phyloP scores from a whole-genome alignment of 805 yeast species.

The Saccharomycopsis sp. region DNA sequence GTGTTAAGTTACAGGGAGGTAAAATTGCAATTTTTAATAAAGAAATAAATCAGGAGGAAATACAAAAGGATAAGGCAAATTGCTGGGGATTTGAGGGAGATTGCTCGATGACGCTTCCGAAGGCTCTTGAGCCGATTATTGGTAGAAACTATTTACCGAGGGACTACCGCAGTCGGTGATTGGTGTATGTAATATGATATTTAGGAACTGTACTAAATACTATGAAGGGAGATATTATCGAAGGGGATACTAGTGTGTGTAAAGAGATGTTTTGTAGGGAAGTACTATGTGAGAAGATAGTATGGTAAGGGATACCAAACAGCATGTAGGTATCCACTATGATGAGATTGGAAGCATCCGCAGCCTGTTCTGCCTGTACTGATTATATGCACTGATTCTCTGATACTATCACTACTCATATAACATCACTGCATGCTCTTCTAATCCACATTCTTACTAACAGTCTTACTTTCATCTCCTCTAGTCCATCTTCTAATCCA shows the following conservation, averaged over 20 bases:
- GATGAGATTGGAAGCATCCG: too few relatives aligned
- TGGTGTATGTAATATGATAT: neutral
- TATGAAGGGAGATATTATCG: neutral
- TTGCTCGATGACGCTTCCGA: slow-evolving; percentile 65
- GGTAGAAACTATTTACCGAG: slow-evolving; percentile 26
- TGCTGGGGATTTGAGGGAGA: slow-evolving; percentile 78
- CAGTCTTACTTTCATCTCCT: too few relatives aligned
- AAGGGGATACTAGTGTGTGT: neutral
- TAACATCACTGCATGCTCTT: too few relatives aligned
- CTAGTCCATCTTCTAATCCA: too few relatives aligned
- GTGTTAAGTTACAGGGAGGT: slow-evolving; percentile 68
- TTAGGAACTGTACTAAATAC: neutral
- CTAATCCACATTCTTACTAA: too few relatives aligned
- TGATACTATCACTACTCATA: too few relatives aligned
- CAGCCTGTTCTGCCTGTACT: too few relatives aligned
- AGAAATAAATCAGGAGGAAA: slow-evolving; percentile 41
- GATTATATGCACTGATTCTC: too few relatives aligned
- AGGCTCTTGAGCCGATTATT: slow-evolving; percentile 51
- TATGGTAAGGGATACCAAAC: too few relatives aligned
- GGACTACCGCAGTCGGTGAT: neutral
- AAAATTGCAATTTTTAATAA: slow-evolving; percentile 80
- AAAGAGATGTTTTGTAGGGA: too few relatives aligned
- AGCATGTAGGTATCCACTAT: too few relatives aligned
- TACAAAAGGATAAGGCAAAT: slow-evolving; percentile 34
- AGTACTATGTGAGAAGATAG: too few relatives aligned